Conservation (phyloP, 2,329 filamentous ascomycete species). For the Aureobasidium sp. region DNA sequence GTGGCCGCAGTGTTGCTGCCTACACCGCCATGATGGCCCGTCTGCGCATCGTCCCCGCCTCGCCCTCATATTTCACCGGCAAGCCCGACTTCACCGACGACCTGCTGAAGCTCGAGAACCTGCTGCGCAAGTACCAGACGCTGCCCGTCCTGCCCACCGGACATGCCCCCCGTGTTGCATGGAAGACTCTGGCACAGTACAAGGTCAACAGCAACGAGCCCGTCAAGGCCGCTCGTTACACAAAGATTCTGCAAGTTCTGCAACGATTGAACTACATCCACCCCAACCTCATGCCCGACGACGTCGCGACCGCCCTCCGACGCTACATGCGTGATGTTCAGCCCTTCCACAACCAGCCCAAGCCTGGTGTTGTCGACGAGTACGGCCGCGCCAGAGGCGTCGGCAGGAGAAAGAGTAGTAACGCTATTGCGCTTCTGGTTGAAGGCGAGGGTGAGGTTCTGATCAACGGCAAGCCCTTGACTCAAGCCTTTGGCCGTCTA, state of each 20-base stretch:
- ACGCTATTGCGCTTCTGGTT: conserved; percentile 78
- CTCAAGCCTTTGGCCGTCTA: conserved; percentile 73
- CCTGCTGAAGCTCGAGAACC: conserved; percentile 63
- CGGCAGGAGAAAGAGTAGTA: conserved; percentile 80
- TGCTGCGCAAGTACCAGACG: conserved; percentile 64
- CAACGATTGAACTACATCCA: conserved; percentile 81
- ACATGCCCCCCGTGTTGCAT: conserved; percentile 67
- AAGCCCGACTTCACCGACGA: conserved; percentile 81
- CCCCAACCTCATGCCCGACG: conserved; percentile 63
- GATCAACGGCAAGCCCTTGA: conserved; percentile 82
- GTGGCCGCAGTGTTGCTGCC: conserved; percentile 13
- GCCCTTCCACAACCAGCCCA: conserved; percentile 57
- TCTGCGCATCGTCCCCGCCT: conserved; percentile 70
- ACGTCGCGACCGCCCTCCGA: conserved; percentile 58
- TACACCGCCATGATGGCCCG: conserved; percentile 25
- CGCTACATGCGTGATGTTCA: conserved; percentile 71
- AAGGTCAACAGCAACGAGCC: conserved; percentile 63
- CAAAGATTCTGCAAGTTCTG: conserved; percentile 65
- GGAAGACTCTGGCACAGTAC: conserved; percentile 74
- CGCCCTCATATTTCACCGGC: conserved; percentile 91
- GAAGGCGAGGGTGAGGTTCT: conserved; percentile 87
- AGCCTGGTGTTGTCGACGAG: conserved; percentile 62
- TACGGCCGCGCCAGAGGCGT: conserved; percentile 72
- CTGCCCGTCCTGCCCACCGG: conserved; percentile 62
- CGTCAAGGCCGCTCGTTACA: conserved; percentile 71